These are phyloP conservation scores for Millerozyma miso DNA, from an alignment of 805 yeast genomes.

Conservation along the genomic window DNA sequence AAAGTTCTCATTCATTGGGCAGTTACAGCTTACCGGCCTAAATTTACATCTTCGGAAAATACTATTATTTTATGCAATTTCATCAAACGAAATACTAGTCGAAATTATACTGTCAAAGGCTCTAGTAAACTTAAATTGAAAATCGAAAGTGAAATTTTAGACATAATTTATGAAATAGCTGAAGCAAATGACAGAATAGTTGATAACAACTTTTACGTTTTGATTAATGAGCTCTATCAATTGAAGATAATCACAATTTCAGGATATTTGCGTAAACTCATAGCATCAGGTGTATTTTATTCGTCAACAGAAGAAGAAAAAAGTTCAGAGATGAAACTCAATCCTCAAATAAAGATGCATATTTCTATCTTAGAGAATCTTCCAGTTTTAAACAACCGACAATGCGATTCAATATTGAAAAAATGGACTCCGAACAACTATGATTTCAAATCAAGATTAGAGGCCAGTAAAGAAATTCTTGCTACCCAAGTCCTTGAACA, in stretches of 20 bases:
- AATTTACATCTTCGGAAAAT: constrained; percentile 25
- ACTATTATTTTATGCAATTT: constrained; percentile 41
- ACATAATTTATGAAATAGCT: constrained; percentile 31
- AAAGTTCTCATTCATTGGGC: constrained; percentile 38
- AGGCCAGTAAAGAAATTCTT: constrained; percentile 32
- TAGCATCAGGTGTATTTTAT: constrained; percentile 83
- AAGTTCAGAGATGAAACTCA: constrained; percentile 1
- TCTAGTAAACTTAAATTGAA: constrained; percentile 35
- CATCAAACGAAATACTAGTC: constrained; percentile 37
- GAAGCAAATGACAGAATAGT: constrained; percentile 20
- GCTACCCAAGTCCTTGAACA: constrained; percentile 30
- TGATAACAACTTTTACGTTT: constrained; percentile 31
- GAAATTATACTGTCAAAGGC: constrained; percentile 13
- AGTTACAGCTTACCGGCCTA: constrained; percentile 32
- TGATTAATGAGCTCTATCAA: constrained; percentile 50
- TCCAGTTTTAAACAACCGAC: constrained; percentile 51
- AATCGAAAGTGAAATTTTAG: constrained; percentile 39
- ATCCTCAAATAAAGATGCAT: constrained; percentile 37
- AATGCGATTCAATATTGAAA: constrained; percentile 51
- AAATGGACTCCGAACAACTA: constrained; percentile 39
- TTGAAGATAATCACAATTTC: constrained; percentile 51
- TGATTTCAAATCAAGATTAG: constrained; percentile 31
- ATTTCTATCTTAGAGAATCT: constrained; percentile 54
- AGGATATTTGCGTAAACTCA: constrained; percentile 71
- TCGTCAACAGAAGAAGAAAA: constrained; percentile 34